Conservation (phyloP, 345 rosid genomes). For the Hypericum perforatum region DNA sequence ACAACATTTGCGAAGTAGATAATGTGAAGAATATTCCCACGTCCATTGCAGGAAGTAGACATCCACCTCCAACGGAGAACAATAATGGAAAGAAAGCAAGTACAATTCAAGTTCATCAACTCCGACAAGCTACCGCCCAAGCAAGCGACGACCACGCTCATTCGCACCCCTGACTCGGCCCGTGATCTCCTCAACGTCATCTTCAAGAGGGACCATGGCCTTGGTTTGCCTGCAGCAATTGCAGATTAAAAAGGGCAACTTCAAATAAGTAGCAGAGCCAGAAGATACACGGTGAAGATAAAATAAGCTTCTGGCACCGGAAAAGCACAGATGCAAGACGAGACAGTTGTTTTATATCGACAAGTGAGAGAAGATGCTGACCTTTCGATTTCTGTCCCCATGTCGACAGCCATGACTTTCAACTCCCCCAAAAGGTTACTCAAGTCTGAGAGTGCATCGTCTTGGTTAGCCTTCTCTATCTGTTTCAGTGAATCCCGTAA, state of each 20-base stretch:
- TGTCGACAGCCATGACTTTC: slow-evolving; percentile 78
- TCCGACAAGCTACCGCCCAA: slow-evolving; percentile 42
- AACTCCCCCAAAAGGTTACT: slow-evolving; percentile 64
- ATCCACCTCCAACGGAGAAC: no score
- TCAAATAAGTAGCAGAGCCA: background rate
- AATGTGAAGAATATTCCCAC: no score
- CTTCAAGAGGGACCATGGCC: slow-evolving; percentile 47
- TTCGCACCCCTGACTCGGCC: slow-evolving; percentile 54
- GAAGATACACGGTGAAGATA: background rate
- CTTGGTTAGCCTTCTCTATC: slow-evolving; percentile 75
- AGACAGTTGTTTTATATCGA: background rate
- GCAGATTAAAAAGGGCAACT: background rate
- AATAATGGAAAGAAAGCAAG: no score
- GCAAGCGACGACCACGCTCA: slow-evolving; percentile 51
- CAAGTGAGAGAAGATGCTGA: slow-evolving; percentile 16
- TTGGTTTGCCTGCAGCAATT: slow-evolving; percentile 48
- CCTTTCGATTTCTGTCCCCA: slow-evolving; percentile 82
- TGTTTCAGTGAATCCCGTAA: slow-evolving; percentile 23
- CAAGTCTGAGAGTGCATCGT: slow-evolving; percentile 60
- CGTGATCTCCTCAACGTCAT: slow-evolving; percentile 60
- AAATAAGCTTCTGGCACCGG: background rate
- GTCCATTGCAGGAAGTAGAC: no score
- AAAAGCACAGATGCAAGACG: background rate
- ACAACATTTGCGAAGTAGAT: no score
- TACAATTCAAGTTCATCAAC: no score